Conservation (phyloP, 2,329 filamentous ascomycete genomes). For the Pseudofabraea citricarpa region DNA sequence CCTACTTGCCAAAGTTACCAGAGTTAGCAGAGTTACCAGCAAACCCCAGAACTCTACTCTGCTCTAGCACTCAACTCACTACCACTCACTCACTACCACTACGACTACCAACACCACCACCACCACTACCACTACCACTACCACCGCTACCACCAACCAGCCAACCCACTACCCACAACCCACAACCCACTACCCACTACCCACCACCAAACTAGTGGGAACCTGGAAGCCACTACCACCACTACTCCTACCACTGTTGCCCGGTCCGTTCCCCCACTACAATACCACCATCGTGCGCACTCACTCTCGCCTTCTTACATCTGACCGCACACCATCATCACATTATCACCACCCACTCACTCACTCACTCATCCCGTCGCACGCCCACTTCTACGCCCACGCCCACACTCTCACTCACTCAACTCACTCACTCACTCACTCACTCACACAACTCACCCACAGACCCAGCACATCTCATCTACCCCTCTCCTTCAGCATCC, state of each 20-base stretch:
- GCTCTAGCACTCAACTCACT: no score
- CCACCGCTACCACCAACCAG: background rate
- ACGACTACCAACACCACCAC: background rate
- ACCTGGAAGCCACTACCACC: background rate
- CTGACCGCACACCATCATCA: background rate
- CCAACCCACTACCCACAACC: background rate
- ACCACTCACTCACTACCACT: no score
- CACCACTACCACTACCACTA: background rate
- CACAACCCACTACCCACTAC: background rate
- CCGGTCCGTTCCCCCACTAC: slow-evolving; percentile 3
- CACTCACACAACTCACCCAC: no score
- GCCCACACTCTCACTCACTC: no score
- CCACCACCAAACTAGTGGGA: background rate
- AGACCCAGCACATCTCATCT: no score
- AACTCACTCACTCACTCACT: no score
- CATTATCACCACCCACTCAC: background rate
- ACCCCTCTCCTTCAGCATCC: no score
- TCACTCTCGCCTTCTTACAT: no score
- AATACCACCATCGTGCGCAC: background rate
- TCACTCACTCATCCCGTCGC: background rate
- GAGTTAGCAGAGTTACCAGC: no score
- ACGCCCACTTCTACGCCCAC: no score
- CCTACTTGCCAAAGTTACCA: no score
- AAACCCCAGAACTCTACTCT: no score
- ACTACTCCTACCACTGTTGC: background rate